Evolutionary conservation across 108 stramenopile genomes (phyloP).

Genomic region (Cyclotella baltica): DNA sequence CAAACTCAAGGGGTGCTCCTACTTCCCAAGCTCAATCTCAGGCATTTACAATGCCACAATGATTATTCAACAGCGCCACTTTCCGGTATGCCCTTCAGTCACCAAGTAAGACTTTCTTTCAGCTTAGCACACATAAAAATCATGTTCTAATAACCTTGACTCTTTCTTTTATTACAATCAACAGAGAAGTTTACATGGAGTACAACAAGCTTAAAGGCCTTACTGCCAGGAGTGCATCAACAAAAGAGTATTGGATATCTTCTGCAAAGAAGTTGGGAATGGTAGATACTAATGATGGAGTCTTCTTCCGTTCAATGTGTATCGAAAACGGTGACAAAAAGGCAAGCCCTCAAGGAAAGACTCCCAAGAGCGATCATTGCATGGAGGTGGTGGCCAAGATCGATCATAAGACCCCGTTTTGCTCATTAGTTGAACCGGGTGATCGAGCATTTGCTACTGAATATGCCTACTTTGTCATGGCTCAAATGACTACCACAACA

Average conservation of each 20-base stretch:
- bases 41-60: constrained; percentile 57
- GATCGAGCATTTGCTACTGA: constrained; percentile 51
- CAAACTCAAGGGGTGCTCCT: constrained; percentile 50
- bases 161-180: not conserved
- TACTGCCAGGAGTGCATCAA: constrained; percentile 49
- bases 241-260: constrained; percentile 54
- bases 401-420: not conserved
- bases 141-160: not conserved
- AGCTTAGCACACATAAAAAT: not conserved
- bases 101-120: constrained; percentile 51
- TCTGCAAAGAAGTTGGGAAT: constrained; percentile 48
- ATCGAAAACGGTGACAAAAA: not conserved
- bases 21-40: constrained; percentile 43
- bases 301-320: constrained; percentile 39
- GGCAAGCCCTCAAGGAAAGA: not conserved
- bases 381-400: not conserved
- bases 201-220: constrained; percentile 52
- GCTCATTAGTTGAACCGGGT: constrained; percentile 37
- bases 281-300: constrained; percentile 36
- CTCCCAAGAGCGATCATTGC: not conserved
- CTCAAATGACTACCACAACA: constrained; percentile 50
- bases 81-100: constrained; percentile 65
- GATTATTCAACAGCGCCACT: constrained; percentile 56
- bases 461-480: constrained; percentile 53
- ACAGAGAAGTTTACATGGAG: constrained; percentile 25